Evolutionary conservation across 2,329 filamentous ascomycete species (phyloP).

Genomic region (Fusarium sp.): DNA sequence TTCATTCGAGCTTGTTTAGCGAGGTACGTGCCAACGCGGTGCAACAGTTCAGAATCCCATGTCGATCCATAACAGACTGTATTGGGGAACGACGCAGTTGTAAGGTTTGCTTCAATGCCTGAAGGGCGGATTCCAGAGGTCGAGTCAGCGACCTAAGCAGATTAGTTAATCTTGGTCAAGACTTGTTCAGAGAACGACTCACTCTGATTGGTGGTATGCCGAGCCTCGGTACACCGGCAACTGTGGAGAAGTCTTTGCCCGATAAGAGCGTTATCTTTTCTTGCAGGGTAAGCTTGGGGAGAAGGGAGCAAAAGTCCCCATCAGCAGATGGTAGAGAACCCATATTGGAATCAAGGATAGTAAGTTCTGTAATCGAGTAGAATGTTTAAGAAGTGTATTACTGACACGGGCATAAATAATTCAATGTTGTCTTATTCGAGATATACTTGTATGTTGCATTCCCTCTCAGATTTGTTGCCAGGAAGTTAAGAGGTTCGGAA

Average conservation of each 20-base stretch:
- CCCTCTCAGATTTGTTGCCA: too few species aligned
- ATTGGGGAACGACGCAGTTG: slow-evolving; percentile 25
- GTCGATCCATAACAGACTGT: slow-evolving; percentile 22
- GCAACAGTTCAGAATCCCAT: slow-evolving; percentile 21
- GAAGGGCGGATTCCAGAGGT: slow-evolving; percentile 28
- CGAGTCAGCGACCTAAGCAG: slow-evolving; percentile 22
- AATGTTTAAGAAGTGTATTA: too few species aligned
- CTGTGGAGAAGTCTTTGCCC: slow-evolving; percentile 9
- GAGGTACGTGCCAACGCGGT: slow-evolving; percentile 8
- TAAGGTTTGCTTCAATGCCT: slow-evolving; percentile 17
- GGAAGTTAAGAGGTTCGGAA: too few species aligned
- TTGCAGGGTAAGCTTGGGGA: slow-evolving; percentile 3
- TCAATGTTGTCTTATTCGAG: too few species aligned
- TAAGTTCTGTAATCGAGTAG: too few species aligned
- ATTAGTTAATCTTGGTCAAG: not conserved
- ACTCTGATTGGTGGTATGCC: slow-evolving; percentile 8
- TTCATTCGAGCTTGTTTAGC: slow-evolving; percentile 20
- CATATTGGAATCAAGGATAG: not conserved
- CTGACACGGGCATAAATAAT: too few species aligned
- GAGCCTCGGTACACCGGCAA: slow-evolving; percentile 8
- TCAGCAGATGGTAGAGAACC: not conserved
- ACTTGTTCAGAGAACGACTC: not conserved
- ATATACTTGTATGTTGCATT: too few species aligned
- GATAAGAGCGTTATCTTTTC: slow-evolving; percentile 13
- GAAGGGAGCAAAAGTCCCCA: slow-evolving; percentile 7